These are phyloP conservation scores for Lodderomyces theae DNA, from an alignment of 1,139 yeast species.

Conservation along the genomic window DNA sequence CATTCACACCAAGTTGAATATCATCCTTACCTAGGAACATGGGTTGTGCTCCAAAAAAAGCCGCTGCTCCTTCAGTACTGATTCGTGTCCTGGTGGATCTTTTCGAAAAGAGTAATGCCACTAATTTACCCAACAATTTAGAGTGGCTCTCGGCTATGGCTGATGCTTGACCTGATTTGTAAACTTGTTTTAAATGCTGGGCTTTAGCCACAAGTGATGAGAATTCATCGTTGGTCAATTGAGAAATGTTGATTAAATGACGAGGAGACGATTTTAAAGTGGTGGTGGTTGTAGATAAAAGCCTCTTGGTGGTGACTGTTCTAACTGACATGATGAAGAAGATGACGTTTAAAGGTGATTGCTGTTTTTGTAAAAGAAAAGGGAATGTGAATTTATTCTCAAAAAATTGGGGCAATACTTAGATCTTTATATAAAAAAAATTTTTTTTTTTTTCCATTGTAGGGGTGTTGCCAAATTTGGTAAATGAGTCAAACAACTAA, in stretches of 20 bases:
- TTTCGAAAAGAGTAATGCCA: slow-evolving; percentile 81
- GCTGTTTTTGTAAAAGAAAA: background rate
- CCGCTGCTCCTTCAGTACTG: slow-evolving; percentile 91
- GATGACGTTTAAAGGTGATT: background rate
- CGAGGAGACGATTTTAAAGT: slow-evolving; percentile 37
- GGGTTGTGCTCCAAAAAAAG: slow-evolving; percentile 92
- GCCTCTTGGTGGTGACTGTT: slow-evolving; percentile 3
- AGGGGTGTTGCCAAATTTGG: background rate
- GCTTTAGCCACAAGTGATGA: slow-evolving; percentile 67
- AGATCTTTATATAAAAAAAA: background rate
- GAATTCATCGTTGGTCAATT: slow-evolving; percentile 69
- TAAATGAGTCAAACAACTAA: slow-evolving; percentile 1
- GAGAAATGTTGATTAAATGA: slow-evolving; percentile 78
- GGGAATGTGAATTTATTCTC: background rate
- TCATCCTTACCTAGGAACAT: slow-evolving; percentile 96
- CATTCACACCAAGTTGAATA: slow-evolving; percentile 93
- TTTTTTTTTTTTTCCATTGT: slow-evolving; percentile 1
- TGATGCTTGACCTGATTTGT: slow-evolving; percentile 46
- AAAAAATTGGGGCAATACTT: background rate
- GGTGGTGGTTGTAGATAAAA: slow-evolving; percentile 2
- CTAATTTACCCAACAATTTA: slow-evolving; percentile 72
- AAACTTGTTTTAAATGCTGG: slow-evolving; percentile 52
- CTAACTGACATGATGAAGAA: slow-evolving; percentile 1
- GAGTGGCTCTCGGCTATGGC: slow-evolving; percentile 48
- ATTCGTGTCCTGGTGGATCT: slow-evolving; percentile 94